Conservation (phyloP, 176 grass and related monocot genomes). For the Avena insularis region DNA sequence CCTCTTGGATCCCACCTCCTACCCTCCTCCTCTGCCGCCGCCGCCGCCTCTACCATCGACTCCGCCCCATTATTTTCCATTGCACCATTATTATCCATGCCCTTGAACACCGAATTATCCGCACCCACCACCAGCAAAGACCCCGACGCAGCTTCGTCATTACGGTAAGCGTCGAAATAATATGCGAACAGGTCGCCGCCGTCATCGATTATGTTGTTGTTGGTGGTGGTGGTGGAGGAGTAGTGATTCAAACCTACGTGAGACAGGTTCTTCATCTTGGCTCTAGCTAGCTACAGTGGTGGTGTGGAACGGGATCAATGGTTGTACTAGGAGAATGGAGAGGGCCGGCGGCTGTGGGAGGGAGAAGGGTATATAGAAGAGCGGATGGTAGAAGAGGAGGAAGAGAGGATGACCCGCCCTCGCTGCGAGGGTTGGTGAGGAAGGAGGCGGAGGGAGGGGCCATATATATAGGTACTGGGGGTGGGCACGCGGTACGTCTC, state of each 20-base stretch:
- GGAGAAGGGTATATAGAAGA: too few relatives aligned
- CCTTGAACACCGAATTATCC: not conserved
- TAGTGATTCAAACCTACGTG: not conserved
- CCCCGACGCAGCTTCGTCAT: too few relatives aligned
- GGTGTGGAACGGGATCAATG: not conserved
- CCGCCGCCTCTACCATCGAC: too few relatives aligned
- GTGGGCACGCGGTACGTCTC: too few relatives aligned
- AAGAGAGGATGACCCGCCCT: not conserved
- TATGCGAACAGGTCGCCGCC: not conserved
- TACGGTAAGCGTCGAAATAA: not conserved
- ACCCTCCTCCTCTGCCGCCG: too few relatives aligned
- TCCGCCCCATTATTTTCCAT: too few relatives aligned
- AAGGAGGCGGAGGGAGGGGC: not conserved
- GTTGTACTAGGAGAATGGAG: not conserved
- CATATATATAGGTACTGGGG: not conserved
- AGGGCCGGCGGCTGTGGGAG: too few relatives aligned
- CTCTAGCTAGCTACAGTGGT: not conserved
- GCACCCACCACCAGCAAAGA: not conserved
- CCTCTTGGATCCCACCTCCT: too few relatives aligned
- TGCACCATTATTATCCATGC: too few relatives aligned
- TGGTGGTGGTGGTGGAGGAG: not conserved
- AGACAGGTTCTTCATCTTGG: not conserved
- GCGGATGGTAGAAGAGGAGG: not conserved
- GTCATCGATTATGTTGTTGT: not conserved
- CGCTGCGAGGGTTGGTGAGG: not conserved